Evolutionary conservation across 176 grass and related monocot genomes (phyloP).

Genomic region (Pontederia paniculata): DNA sequence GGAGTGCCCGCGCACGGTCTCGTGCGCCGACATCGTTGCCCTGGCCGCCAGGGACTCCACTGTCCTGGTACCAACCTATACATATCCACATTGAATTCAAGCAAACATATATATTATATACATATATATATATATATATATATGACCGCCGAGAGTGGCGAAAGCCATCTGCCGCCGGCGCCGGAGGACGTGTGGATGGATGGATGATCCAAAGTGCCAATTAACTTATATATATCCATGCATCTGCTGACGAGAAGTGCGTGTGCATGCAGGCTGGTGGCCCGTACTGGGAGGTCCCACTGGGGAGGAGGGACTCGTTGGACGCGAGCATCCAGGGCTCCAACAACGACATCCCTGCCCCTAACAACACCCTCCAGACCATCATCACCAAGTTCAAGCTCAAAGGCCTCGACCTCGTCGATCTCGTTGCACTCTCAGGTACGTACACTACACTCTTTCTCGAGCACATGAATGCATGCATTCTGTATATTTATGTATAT

Average conservation of each 20-base stretch:
- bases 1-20: conserved; percentile 45
- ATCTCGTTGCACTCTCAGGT: conserved; percentile 62
- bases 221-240: no score
- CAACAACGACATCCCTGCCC: conserved; percentile 70
- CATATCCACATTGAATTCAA: no score
- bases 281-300: conserved; percentile 47
- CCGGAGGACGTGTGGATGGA: no score
- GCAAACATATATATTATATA: no score
- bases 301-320: conserved; percentile 51
- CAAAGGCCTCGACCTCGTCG: conserved; percentile 50
- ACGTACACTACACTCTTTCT: background rate
- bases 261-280: conserved; percentile 42
- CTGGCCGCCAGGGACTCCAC: conserved; percentile 50
- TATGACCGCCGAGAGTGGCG: no score
- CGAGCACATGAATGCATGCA: background rate
- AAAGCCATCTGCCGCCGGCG: no score
- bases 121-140: no score
- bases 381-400: conserved; percentile 62
- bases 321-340: conserved; percentile 55
- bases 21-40: conserved; percentile 34
- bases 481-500: background rate
- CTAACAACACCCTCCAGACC: conserved; percentile 53
- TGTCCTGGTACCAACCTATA: conserved; percentile 33
- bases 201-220: no score
- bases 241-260: no score